Conservation (phyloP, 2,329 filamentous ascomycete genomes). For the Gnomoniopsis sp. region DNA sequence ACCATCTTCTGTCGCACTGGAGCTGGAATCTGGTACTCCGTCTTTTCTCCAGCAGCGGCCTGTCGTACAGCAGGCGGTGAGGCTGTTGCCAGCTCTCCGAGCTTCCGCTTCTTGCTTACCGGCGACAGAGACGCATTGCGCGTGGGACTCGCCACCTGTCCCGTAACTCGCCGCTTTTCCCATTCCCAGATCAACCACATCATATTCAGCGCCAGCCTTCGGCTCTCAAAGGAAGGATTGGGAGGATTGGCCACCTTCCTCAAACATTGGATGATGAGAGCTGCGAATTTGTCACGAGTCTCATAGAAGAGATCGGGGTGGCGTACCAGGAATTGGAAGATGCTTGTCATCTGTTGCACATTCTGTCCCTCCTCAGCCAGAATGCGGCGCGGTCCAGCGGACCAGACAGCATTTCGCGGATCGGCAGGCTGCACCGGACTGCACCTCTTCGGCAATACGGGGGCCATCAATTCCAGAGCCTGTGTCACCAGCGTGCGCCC, state of each 20-base stretch:
- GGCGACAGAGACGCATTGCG: slow-evolving; percentile 61
- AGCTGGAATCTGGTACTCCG: slow-evolving; percentile 66
- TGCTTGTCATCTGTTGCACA: slow-evolving; percentile 90
- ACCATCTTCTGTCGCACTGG: slow-evolving; percentile 74
- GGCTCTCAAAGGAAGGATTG: slow-evolving; percentile 84
- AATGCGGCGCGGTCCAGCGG: slow-evolving; percentile 84
- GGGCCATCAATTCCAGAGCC: slow-evolving; percentile 90
- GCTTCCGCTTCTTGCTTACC: slow-evolving; percentile 68
- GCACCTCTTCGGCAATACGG: slow-evolving; percentile 83
- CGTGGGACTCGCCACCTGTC: slow-evolving; percentile 39
- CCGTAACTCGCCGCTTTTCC: slow-evolving; percentile 79
- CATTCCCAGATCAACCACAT: slow-evolving; percentile 89
- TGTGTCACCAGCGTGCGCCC: slow-evolving; percentile 89
- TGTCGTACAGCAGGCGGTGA: slow-evolving; percentile 51
- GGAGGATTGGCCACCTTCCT: slow-evolving; percentile 82
- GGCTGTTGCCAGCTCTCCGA: slow-evolving; percentile 58
- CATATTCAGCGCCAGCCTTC: slow-evolving; percentile 85
- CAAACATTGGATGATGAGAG: slow-evolving; percentile 83
- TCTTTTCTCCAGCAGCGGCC: slow-evolving; percentile 45
- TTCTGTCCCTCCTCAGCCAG: slow-evolving; percentile 93
- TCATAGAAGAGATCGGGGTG: slow-evolving; percentile 95
- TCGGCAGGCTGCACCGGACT: slow-evolving; percentile 60
- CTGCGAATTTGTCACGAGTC: slow-evolving; percentile 84
- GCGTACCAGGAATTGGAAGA: slow-evolving; percentile 93
- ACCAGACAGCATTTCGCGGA: slow-evolving; percentile 73